Base-by-base conservation (phyloP, 1,284 basidiomycete genomes). In the Schizophyllum commune region DNA sequence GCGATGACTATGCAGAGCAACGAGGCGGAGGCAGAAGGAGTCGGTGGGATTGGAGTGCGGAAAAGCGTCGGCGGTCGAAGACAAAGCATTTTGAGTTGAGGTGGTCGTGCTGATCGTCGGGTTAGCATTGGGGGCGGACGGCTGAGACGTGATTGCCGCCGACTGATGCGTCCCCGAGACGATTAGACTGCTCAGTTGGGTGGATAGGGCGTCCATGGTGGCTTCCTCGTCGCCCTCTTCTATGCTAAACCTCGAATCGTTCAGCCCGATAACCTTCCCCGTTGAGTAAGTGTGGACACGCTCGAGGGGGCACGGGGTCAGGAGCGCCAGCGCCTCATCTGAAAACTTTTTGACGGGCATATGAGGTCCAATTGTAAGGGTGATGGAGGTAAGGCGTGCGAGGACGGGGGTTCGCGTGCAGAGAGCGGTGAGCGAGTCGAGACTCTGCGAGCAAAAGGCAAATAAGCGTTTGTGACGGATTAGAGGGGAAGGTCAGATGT, bases 271-370 rank as follows among this genome's bases (percentile, higher is more conserved):
- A 8, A 47, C 39, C 13, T 13, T 17, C 9, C 39, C 59, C 11
- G 81, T 75, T 1, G 84, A 81, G 65, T 88, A 88, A 32, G 90
- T 75, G 61, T 88, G 86, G 65, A 91, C 82, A 20, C 69, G 67
- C 65, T 83, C 77, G 4, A 91, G 73, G 0, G 82, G 82, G 1
- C 81, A 73, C 20, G 65, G 61, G 13, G 75, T 73, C 7, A 89
- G 73, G 2, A 89, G 71, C 0, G 70, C 63, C 47, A 72, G 65
- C 9, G 85, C 76, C 22, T 79, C 68, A 2, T 65, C 58, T 27
- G 76, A 76, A 82, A 83, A 88, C 32, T 68, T 66, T 15, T 69
- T 64, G 39, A 75, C 65, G 8, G 69, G 66, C 33, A 67, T 57
- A 56, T 77, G 69, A 39, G 75, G 71, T 56, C 79, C 73, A 20